Conservation (phyloP, 257 asterid species). For the Jacaranda mimosifolia region DNA sequence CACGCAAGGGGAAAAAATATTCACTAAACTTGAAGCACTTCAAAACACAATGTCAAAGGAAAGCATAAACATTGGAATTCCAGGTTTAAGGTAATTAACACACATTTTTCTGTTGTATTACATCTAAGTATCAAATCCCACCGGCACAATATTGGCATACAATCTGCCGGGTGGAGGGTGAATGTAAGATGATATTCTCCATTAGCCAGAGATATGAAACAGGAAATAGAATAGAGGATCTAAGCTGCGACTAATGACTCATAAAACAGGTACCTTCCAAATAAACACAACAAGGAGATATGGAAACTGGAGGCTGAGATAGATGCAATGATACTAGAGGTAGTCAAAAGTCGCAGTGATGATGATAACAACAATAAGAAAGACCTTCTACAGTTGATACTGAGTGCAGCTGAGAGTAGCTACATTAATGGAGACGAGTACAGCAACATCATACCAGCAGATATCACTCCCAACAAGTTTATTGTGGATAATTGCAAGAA, state of each 20-base stretch:
- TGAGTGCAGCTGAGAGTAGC: conserved; percentile 66
- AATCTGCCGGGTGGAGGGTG: too few species aligned
- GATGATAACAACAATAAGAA: conserved; percentile 47
- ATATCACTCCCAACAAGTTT: conserved; percentile 53
- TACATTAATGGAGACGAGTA: conserved; percentile 47
- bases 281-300: conserved; percentile 56
- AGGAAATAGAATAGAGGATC: too few species aligned
- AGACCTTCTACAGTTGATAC: conserved; percentile 64
- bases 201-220: too few species aligned
- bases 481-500: conserved; percentile 77
- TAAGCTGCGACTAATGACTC: conserved; percentile 31
- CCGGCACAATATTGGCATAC: too few species aligned
- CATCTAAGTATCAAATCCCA: too few species aligned
- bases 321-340: conserved; percentile 56
- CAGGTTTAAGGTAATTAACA: conserved; percentile 69
- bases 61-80: conserved; percentile 61
- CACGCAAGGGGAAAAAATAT: conserved; percentile 58
- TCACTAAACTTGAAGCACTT: conserved; percentile 66
- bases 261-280: conserved; percentile 70
- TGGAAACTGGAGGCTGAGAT: conserved; percentile 71
- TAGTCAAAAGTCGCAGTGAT: conserved; percentile 48
- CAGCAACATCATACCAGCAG: conserved; percentile 46
- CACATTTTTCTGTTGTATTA: not conserved
- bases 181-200: too few species aligned
- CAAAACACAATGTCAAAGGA: conserved; percentile 62